phyloP scores from a whole-genome alignment of 1,284 basidiomycete species.

The Pascua sp. region DNA sequence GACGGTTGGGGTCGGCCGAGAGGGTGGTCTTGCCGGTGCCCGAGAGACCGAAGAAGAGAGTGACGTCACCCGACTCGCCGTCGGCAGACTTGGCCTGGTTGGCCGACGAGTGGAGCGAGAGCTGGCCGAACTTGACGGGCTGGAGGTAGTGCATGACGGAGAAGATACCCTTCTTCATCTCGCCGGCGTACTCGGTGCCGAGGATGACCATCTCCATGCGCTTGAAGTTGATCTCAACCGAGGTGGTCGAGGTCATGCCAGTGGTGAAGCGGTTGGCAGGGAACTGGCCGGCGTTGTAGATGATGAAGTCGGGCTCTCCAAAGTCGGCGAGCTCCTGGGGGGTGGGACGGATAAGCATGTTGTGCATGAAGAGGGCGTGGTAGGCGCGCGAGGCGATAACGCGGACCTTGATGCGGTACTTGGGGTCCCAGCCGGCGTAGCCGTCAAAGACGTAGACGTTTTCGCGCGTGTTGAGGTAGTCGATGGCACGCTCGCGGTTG shows the following conservation, averaged over 20 bases:
- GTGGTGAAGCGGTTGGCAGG: constrained; percentile 99
- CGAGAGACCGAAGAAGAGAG: constrained; percentile 98
- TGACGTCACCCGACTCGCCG: constrained; percentile 86
- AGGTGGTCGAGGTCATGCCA: constrained; percentile 98
- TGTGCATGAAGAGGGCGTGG: constrained; percentile 99
- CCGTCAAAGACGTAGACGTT: constrained; percentile 99
- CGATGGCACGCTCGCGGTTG: constrained; percentile 99
- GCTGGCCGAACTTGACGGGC: constrained; percentile 96
- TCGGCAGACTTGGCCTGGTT: constrained; percentile 62
- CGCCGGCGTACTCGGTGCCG: constrained; percentile 98
- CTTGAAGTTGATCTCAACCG: constrained; percentile 99
- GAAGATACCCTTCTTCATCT: constrained; percentile 99
- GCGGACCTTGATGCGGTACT: constrained; percentile 99
- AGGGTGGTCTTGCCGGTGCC: constrained; percentile 98
- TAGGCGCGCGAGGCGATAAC: constrained; percentile 98
- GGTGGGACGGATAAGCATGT: constrained; percentile 98
- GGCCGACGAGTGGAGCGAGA: constrained; percentile 98
- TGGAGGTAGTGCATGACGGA: constrained; percentile 99
- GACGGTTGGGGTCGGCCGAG: constrained; percentile 84
- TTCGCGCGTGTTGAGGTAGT: constrained; percentile 97
- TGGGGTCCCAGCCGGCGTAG: constrained; percentile 88
- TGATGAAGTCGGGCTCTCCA: constrained; percentile 99
- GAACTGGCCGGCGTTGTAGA: constrained; percentile 99
- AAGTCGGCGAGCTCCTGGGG: constrained; percentile 90
- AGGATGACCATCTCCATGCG: constrained; percentile 99